These are phyloP conservation scores for Fusarium nematophilum DNA, from an alignment of 2,329 filamentous ascomycete species.

Conservation along the genomic window DNA sequence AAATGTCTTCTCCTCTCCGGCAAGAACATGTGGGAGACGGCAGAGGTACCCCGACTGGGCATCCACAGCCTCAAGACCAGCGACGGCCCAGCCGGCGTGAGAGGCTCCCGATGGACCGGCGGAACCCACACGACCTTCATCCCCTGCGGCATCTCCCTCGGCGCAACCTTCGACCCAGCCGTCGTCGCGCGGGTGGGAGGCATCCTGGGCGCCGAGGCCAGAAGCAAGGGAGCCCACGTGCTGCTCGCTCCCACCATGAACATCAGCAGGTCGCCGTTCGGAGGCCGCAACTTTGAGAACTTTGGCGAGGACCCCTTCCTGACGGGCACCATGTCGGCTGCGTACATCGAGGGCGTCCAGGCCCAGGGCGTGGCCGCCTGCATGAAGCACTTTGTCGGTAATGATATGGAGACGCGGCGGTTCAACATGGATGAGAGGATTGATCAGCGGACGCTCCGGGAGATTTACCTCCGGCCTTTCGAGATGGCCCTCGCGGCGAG, in stretches of 20 bases:
- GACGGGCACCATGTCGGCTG: slow-evolving; percentile 47
- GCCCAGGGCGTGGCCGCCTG: slow-evolving; percentile 50
- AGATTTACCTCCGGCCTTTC: background rate
- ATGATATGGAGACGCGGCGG: slow-evolving; percentile 42
- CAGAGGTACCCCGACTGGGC: too few relatives aligned
- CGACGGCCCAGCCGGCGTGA: too few relatives aligned
- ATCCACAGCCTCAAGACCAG: too few relatives aligned
- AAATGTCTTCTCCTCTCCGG: too few relatives aligned
- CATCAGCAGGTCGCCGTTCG: slow-evolving; percentile 44
- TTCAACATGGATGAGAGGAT: slow-evolving; percentile 8
- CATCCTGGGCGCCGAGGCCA: too few relatives aligned
- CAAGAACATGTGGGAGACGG: too few relatives aligned
- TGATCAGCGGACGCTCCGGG: slow-evolving; percentile 6
- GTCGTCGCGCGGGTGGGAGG: too few relatives aligned
- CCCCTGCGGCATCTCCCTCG: too few relatives aligned
- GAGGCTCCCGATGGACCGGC: too few relatives aligned
- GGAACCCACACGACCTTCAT: too few relatives aligned
- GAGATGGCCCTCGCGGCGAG: background rate
- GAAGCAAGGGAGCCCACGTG: background rate
- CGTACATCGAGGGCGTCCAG: slow-evolving; percentile 49
- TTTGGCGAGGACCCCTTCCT: slow-evolving; percentile 54
- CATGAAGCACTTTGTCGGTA: slow-evolving; percentile 55
- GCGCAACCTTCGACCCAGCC: too few relatives aligned
- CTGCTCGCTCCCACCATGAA: slow-evolving; percentile 10
- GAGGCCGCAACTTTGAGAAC: slow-evolving; percentile 54